A percentile compares a stretch with the other conserved stretches of the same genome.
Evolutionary conservation across 2,329 filamentous ascomycete genomes (phyloP).

Genomic region (Stenocarpella maydis): DNA sequence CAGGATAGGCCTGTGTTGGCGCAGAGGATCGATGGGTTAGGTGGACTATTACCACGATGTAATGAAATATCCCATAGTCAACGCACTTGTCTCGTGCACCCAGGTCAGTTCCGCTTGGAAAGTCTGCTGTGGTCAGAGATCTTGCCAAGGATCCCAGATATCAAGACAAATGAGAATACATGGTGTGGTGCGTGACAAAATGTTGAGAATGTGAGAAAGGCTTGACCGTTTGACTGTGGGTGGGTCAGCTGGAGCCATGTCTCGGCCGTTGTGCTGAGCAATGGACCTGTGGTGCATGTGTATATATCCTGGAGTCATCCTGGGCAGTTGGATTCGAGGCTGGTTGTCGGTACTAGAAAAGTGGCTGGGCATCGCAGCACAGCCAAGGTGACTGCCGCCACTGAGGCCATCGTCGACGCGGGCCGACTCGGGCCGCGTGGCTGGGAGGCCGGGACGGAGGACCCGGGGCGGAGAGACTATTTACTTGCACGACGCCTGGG

Average conservation of each 20-base stretch:
- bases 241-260: too few relatives aligned
- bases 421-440: constrained; percentile 15
- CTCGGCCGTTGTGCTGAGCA: background rate
- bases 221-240: background rate
- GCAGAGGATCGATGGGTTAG: background rate
- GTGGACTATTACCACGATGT: background rate
- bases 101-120: background rate
- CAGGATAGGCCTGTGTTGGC: background rate
- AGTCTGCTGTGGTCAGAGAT: background rate
- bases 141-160: background rate
- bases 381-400: background rate
- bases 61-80: background rate
- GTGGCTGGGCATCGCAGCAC: background rate
- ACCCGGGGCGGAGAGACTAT: background rate
- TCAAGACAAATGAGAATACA: background rate
- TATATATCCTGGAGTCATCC: too few relatives aligned
- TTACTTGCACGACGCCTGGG: background rate
- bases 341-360: too few relatives aligned
- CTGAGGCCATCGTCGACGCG: background rate
- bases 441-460: background rate
- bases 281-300: too few relatives aligned
- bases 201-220: background rate
- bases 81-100: background rate
- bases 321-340: too few relatives aligned
- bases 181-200: too few relatives aligned